A percentile compares a stretch with the other conserved stretches of the same genome.
These are phyloP conservation scores for Colletotrichum eremochloae DNA, from an alignment of 2,329 filamentous ascomycete genomes.

Conservation along the genomic window DNA sequence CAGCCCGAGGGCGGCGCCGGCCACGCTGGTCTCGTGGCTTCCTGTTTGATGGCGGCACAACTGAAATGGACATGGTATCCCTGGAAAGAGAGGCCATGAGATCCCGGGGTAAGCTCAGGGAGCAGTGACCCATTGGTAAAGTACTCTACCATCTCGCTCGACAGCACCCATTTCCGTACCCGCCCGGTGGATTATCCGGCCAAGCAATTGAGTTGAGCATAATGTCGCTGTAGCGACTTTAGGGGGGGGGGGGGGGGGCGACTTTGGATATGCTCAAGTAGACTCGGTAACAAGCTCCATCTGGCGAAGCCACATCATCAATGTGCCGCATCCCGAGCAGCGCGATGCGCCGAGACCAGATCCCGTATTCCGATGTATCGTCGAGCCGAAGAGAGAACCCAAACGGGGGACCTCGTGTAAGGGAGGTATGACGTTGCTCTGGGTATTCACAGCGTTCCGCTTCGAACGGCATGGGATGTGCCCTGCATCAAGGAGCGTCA, in stretches of 20 bases:
- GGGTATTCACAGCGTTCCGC: constrained; percentile 11
- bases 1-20: constrained; percentile 13
- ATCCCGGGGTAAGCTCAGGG: constrained; percentile 37
- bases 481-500: background rate
- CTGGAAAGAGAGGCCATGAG: constrained; percentile 16
- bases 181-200: constrained; percentile 35
- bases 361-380: constrained; percentile 12
- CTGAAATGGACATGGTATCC: constrained; percentile 34
- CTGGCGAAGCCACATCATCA: constrained; percentile 33
- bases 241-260: background rate
- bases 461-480: constrained; percentile 10
- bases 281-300: constrained; percentile 19
- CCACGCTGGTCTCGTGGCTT: background rate
- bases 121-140: constrained; percentile 24
- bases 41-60: constrained; percentile 22
- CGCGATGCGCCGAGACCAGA: constrained; percentile 30
- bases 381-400: constrained; percentile 14
- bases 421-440: constrained; percentile 31
- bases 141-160: constrained; percentile 40
- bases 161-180: constrained; percentile 27
- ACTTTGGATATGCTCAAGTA: constrained; percentile 8
- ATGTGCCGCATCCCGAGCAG: constrained; percentile 32
- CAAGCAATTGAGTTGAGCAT: constrained; percentile 5
- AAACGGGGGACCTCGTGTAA: constrained; percentile 11
- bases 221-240: background rate